Percentiles rank a stretch among this genome's conserved stretches.
Conservation (phyloP, 2,329 filamentous ascomycete genomes). For the Aspergillus intermedius region DNA sequence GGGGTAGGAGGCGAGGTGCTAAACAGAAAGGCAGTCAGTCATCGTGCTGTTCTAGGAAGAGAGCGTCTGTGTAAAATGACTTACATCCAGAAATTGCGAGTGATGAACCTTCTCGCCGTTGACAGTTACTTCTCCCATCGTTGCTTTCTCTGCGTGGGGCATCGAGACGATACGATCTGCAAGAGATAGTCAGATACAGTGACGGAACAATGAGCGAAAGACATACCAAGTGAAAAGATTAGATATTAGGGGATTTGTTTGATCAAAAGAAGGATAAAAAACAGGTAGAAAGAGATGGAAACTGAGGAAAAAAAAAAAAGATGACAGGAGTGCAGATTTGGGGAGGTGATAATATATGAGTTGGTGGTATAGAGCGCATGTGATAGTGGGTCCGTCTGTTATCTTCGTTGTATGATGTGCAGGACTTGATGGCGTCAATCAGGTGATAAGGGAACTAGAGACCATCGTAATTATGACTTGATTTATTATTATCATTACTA, state of each 20-base stretch:
- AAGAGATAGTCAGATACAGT: background rate
- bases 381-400: background rate
- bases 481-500: background rate
- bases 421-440: too few species aligned
- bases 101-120: slow-evolving; percentile 44
- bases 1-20: slow-evolving; percentile 84
- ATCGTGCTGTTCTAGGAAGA: slow-evolving; percentile 11
- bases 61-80: slow-evolving; percentile 13
- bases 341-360: background rate
- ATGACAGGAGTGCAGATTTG: background rate
- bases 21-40: slow-evolving; percentile 2
- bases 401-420: background rate
- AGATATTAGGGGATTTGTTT: too few species aligned
- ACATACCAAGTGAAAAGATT: too few species aligned
- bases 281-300: background rate
- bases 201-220: too few species aligned
- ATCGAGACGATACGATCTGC: slow-evolving; percentile 22
- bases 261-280: background rate
- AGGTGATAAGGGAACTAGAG: too few species aligned
- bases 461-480: too few species aligned
- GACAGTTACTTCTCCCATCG: slow-evolving; percentile 42
- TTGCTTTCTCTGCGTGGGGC: slow-evolving; percentile 45
- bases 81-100: slow-evolving; percentile 42
- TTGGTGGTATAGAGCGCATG: background rate
- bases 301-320: background rate